phyloP scores from a whole-genome alignment of 495 filamentous ascomycete genomes.

The Talaromyces nanjingensis region DNA sequence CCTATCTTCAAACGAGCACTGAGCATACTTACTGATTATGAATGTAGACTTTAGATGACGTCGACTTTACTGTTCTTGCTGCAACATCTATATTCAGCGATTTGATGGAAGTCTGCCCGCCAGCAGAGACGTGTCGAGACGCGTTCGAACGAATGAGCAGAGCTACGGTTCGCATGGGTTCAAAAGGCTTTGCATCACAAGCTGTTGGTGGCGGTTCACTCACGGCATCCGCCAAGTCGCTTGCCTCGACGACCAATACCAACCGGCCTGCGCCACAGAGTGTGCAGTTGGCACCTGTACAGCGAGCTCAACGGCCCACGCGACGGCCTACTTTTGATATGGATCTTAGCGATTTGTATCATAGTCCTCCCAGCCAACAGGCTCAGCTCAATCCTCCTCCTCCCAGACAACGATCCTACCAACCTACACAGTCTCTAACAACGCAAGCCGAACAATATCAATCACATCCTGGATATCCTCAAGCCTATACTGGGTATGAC shows the following conservation, averaged over 20 bases:
- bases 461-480: slow-evolving; percentile 17
- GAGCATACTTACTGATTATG: not conserved
- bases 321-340: slow-evolving; percentile 56
- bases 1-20: not conserved
- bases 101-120: slow-evolving; percentile 70
- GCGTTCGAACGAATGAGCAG: slow-evolving; percentile 94
- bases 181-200: slow-evolving; percentile 67
- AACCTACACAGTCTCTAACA: slow-evolving; percentile 9
- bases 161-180: slow-evolving; percentile 79
- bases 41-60: slow-evolving; percentile 79
- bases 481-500: slow-evolving; percentile 31
- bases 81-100: slow-evolving; percentile 81
- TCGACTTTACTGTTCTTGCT: slow-evolving; percentile 93
- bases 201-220: slow-evolving; percentile 18
- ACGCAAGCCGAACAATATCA: slow-evolving; percentile 21
- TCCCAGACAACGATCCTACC: slow-evolving; percentile 5
- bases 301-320: slow-evolving; percentile 9
- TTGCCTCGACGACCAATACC: not conserved
- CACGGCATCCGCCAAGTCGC: slow-evolving; percentile 4
- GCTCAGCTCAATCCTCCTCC: not conserved
- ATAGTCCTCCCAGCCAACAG: slow-evolving; percentile 11
- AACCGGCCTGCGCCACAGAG: not conserved
- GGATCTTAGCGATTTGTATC: slow-evolving; percentile 53
- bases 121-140: slow-evolving; percentile 79
- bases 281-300: not conserved